phyloP scores from a whole-genome alignment of 73 alveolate genomes.

The Breviolum minutum region DNA sequence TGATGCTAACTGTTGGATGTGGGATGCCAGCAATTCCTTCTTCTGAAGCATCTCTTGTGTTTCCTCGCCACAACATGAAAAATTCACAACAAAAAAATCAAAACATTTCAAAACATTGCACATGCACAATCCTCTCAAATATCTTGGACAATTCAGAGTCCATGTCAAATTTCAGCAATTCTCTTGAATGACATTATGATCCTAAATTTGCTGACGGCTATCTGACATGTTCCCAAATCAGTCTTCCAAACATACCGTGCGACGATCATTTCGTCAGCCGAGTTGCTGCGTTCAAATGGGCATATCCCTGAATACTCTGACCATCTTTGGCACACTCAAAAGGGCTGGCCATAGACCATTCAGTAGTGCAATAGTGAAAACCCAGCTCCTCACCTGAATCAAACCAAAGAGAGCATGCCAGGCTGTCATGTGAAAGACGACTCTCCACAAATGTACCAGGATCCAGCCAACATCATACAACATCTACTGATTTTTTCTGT shows the following conservation, averaged over 20 bases:
- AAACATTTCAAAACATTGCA: no score
- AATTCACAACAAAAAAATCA: no score
- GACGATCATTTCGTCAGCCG: not conserved
- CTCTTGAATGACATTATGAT: not conserved
- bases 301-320: constrained; percentile 44
- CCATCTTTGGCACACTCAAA: constrained; percentile 70
- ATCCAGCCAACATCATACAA: no score
- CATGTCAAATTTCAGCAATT: not conserved
- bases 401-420: not conserved
- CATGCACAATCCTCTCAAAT: not conserved
- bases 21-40: constrained; percentile 22
- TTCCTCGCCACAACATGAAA: not conserved
- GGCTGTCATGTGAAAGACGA: no score
- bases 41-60: constrained; percentile 12
- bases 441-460: not conserved
- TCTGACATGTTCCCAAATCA: not conserved
- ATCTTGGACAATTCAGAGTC: not conserved
- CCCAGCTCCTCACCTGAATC: constrained; percentile 66
- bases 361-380: constrained; percentile 79
- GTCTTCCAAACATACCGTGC: not conserved
- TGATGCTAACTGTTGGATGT: constrained; percentile 9
- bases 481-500: no score
- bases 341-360: constrained; percentile 92
- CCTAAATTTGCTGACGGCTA: not conserved
- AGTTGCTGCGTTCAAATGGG: constrained; percentile 16